Evolutionary conservation across 352 stramenopile genomes (phyloP), one percentile per base, ranked within the genome.

Genomic region (Pythium apleroticum): DNA sequence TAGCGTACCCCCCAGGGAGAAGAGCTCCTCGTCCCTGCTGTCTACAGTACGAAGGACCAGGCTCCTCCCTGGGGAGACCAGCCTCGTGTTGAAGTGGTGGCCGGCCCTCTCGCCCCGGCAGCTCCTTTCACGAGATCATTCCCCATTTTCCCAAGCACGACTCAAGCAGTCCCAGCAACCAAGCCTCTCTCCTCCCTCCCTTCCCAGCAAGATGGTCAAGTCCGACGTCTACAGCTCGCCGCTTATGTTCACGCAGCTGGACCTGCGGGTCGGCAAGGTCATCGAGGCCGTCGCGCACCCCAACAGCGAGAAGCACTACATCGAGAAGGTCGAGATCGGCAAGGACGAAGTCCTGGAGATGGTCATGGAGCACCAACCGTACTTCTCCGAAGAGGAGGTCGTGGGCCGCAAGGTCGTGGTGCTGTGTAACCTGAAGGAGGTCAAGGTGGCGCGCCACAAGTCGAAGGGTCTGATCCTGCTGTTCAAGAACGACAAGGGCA

Each of bases 281-380:
- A 77, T 78, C 12, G 83, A 91, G 60, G 80, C 86, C 19, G 82
- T 75, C 60, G 64, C 79, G 22, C 83, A 91, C 67, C 76, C 83
- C 45, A 87, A 78, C 62, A 89, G 77, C 41, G 83, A 91, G 67
- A 77, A 77, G 46, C 80, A 89, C 61, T 91, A 91, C 66, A 74
- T 90, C 45, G 80, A 90, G 68, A 87, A 84, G 53, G 83, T 91
- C 31, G 79, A 88, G 64, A 83, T 91, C 31, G 83, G 83, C 71
- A 89, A 89, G 70, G 83, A 84, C 57, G 74, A 90, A 52, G 72
- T 80, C 60, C 72, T 91, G 17, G 80, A 88, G 56, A 89, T 91
- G 81, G 83, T 90, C 45, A 80, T 80, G 70, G 83, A 91, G 61
- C 83, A 90, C 73, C 81, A 89, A 69, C 83, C 83, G 20, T 86